phyloP scores from a whole-genome alignment of 768 basidiomycete species.

The Chlorophyllum brunneum region DNA sequence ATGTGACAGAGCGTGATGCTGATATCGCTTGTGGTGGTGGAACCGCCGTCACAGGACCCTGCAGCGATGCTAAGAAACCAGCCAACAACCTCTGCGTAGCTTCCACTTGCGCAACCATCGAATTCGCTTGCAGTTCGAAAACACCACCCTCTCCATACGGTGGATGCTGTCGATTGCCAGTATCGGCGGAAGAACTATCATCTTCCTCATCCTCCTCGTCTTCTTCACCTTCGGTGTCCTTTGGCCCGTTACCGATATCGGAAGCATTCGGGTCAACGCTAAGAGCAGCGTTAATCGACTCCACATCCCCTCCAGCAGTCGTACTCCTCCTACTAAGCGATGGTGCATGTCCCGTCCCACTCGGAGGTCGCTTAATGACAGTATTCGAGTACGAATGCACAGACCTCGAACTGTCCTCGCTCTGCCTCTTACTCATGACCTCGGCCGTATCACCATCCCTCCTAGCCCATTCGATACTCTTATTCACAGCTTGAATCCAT shows the following conservation, averaged over 20 bases:
- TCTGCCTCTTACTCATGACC: background rate
- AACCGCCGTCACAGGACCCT: constrained; percentile 7
- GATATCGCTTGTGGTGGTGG: background rate
- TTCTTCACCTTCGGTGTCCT: constrained; percentile 30
- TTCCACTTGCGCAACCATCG: constrained; percentile 73
- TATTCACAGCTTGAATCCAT: constrained; percentile 76
- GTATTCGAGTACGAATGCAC: constrained; percentile 23
- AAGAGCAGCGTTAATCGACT: background rate
- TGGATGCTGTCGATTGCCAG: constrained; percentile 31
- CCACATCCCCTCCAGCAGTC: background rate
- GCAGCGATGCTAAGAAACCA: constrained; percentile 34
- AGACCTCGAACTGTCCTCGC: background rate
- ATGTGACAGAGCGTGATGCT: background rate
- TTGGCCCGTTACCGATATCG: constrained; percentile 3
- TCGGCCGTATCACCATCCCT: background rate
- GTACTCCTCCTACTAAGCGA: background rate
- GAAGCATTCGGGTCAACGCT: constrained; percentile 1
- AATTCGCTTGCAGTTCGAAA: constrained; percentile 69
- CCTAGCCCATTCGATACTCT: constrained; percentile 69
- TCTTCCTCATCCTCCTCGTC: constrained; percentile 35
- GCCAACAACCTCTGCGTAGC: constrained; percentile 63
- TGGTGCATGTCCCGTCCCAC: background rate
- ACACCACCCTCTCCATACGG: constrained; percentile 57
- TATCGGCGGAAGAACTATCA: constrained; percentile 41
- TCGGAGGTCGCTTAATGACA: constrained; percentile 8